phyloP scores from a whole-genome alignment of 1,139 yeast species.

The Protomyces arabidopsidicola region DNA sequence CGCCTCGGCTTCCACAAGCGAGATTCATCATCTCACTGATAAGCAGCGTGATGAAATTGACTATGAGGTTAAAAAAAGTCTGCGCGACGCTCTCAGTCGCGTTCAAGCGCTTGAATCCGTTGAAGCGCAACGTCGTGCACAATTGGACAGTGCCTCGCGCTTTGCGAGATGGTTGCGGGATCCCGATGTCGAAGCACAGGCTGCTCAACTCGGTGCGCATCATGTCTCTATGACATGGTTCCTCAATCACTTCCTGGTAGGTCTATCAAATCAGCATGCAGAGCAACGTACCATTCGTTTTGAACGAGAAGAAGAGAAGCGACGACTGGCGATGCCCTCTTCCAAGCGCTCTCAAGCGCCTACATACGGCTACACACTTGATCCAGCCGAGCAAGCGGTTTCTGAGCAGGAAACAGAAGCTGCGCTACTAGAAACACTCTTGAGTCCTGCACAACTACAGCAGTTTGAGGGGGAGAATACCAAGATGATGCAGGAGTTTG shows the following conservation, averaged over 20 bases:
- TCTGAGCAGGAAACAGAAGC: slow-evolving; percentile 10
- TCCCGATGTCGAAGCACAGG: slow-evolving; percentile 34
- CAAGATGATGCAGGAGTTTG: slow-evolving; percentile 64
- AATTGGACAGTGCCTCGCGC: background rate
- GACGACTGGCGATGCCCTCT: slow-evolving; percentile 33
- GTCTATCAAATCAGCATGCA: slow-evolving; percentile 40
- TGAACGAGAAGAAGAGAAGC: slow-evolving; percentile 39
- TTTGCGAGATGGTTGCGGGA: slow-evolving; percentile 19
- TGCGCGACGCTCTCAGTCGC: slow-evolving; percentile 40
- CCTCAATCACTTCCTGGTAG: slow-evolving; percentile 35
- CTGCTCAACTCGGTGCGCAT: slow-evolving; percentile 35
- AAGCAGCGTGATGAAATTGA: slow-evolving; percentile 45
- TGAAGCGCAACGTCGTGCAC: slow-evolving; percentile 24
- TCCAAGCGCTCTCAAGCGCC: background rate
- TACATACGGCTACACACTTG: slow-evolving; percentile 9
- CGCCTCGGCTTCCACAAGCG: background rate
- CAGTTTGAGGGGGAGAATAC: slow-evolving; percentile 68
- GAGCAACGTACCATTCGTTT: slow-evolving; percentile 42
- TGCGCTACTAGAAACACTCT: slow-evolving; percentile 22
- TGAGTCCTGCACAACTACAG: slow-evolving; percentile 56
- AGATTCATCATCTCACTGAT: slow-evolving; percentile 37
- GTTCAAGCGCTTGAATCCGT: slow-evolving; percentile 40
- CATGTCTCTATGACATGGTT: slow-evolving; percentile 33
- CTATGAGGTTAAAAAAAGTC: slow-evolving; percentile 41
- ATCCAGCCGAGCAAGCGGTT: slow-evolving; percentile 2